Conservation (phyloP, 495 filamentous ascomycete genomes). For the Penicillium longicatenatum region DNA sequence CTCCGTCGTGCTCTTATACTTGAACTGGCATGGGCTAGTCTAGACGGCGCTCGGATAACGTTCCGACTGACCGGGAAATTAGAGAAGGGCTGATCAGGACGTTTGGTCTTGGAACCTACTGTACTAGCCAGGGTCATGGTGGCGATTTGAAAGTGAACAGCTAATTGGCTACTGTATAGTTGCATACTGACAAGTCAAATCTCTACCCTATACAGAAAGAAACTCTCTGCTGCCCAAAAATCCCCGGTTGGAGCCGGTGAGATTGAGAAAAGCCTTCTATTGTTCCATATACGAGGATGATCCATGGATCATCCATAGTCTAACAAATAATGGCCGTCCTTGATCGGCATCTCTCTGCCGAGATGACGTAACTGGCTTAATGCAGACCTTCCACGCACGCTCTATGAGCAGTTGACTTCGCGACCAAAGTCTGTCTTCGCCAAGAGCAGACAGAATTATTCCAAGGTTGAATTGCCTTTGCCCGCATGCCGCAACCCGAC, state of each 20-base stretch:
- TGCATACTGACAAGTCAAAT: not conserved
- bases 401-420: not conserved
- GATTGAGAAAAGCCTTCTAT: not conserved
- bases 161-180: not conserved
- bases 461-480: not conserved
- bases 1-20: not conserved
- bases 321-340: not conserved
- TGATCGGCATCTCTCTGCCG: slow-evolving; percentile 26
- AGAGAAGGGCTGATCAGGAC: not conserved
- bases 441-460: not conserved
- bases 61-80: not conserved
- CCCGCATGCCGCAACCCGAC: not conserved
- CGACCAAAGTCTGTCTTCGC: not conserved
- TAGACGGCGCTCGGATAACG: not conserved
- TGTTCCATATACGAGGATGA: not conserved
- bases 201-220: not conserved
- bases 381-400: not conserved
- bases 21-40: not conserved
- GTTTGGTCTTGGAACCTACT: not conserved
- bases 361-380: slow-evolving; percentile 26
- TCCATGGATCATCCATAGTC: not conserved
- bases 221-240: not conserved
- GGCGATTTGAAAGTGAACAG: not conserved
- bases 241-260: too few species aligned
- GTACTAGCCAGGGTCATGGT: not conserved